phyloP scores from a whole-genome alignment of 1,284 basidiomycete genomes.

The Ustilago bromivora region DNA sequence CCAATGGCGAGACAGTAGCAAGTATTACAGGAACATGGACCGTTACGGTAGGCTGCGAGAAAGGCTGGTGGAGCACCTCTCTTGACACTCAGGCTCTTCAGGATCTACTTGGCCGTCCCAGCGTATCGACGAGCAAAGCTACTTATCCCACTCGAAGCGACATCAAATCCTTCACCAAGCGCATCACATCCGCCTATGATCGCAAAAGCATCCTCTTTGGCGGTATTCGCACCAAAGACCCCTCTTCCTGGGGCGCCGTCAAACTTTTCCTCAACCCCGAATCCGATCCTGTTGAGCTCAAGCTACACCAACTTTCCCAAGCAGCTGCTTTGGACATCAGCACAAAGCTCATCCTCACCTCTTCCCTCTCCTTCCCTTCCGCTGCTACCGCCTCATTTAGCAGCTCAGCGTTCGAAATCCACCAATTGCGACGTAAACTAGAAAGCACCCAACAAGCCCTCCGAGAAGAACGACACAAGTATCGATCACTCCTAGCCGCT shows the following conservation, averaged over 20 bases:
- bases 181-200: slow-evolving; percentile 10
- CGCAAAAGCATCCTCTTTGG: slow-evolving; percentile 26
- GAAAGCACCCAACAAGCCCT: slow-evolving; percentile 37
- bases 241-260: slow-evolving; percentile 12
- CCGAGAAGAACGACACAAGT: slow-evolving; percentile 47
- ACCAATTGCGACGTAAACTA: slow-evolving; percentile 17
- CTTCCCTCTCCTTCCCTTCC: neutral
- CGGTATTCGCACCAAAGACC: neutral
- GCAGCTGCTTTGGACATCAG: slow-evolving; percentile 7
- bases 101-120: neutral
- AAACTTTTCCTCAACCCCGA: slow-evolving; percentile 26
- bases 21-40: slow-evolving; percentile 7
- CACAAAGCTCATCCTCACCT: slow-evolving; percentile 15
- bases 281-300: slow-evolving; percentile 7
- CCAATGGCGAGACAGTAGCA: neutral
- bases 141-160: neutral
- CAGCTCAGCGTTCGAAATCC: slow-evolving; percentile 2
- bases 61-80: slow-evolving; percentile 28
- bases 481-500: slow-evolving; percentile 47
- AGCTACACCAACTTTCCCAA: slow-evolving; percentile 8
- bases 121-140: neutral
- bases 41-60: slow-evolving; percentile 18
- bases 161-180: slow-evolving; percentile 4
- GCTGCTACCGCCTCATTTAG: neutral
- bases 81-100: neutral